phyloP scores from a whole-genome alignment of 1,139 yeast genomes.

The Hyphopichia khmerensis region DNA sequence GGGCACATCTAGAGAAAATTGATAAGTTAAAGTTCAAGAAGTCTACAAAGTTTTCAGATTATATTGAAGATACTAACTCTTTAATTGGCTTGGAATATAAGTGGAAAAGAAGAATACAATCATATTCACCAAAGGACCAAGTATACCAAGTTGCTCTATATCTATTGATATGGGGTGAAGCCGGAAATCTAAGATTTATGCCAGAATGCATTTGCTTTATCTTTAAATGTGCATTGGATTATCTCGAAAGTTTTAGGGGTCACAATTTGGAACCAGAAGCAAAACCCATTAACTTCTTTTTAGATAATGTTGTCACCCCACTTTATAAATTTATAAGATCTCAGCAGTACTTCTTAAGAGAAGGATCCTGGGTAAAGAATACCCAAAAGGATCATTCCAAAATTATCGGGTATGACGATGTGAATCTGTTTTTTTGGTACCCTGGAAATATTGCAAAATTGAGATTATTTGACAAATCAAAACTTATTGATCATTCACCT shows the following conservation, averaged over 20 bases:
- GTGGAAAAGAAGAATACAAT: conserved; percentile 24
- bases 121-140: conserved; percentile 18
- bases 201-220: conserved; percentile 45
- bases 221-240: conserved; percentile 31
- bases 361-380: conserved; percentile 44
- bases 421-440: conserved; percentile 85
- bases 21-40: conserved; percentile 5
- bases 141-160: conserved; percentile 33
- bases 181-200: conserved; percentile 41
- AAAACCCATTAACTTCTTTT: conserved; percentile 18
- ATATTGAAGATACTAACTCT: conserved; percentile 14
- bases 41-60: conserved; percentile 11
- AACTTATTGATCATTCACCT: conserved; percentile 44
- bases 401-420: conserved; percentile 82
- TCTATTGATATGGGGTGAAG: conserved; percentile 44
- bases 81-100: conserved; percentile 18
- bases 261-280: background rate
- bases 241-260: background rate
- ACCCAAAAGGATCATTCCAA: conserved; percentile 67
- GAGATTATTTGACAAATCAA: conserved; percentile 36
- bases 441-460: conserved; percentile 58
- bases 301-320: conserved; percentile 45
- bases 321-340: conserved; percentile 40
- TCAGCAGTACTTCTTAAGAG: conserved; percentile 37
- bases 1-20: conserved; percentile 10